Evolutionary conservation across 2,329 filamentous ascomycete species (phyloP).

Genomic region (Ophiocordyceps camponoti-saundersi): DNA sequence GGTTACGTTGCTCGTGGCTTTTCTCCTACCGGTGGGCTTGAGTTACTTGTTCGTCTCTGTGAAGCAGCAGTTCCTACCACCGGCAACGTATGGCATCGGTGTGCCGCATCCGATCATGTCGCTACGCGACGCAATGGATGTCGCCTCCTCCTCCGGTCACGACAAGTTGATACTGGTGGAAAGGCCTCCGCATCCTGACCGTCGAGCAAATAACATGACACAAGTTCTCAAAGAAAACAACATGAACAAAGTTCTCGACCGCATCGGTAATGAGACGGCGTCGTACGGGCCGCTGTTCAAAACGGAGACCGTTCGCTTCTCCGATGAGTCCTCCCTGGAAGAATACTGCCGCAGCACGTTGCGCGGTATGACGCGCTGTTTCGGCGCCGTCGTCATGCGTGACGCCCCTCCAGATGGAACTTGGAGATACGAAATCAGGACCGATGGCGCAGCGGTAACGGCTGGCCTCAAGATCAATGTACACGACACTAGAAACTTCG

Average conservation of each 20-base stretch:
- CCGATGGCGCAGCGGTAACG: constrained; percentile 46
- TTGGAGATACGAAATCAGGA: constrained; percentile 80
- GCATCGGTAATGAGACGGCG: constrained; percentile 39
- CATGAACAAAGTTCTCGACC: constrained; percentile 54
- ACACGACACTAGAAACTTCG: constrained; percentile 50
- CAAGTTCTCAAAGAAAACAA: too few species aligned
- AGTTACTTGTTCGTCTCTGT: constrained; percentile 50
- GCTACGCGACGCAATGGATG: constrained; percentile 44
- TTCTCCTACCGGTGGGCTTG: constrained; percentile 41
- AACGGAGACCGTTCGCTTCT: constrained; percentile 35
- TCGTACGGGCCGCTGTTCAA: constrained; percentile 34
- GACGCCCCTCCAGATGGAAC: constrained; percentile 56
- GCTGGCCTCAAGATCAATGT: constrained; percentile 48
- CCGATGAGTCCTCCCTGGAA: constrained; percentile 38
- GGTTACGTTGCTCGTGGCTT: constrained; percentile 36
- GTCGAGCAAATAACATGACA: too few species aligned
- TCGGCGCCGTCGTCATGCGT: constrained; percentile 56
- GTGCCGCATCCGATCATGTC: constrained; percentile 40
- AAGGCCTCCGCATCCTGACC: constrained; percentile 18
- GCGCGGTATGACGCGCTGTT: constrained; percentile 53
- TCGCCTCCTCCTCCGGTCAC: constrained; percentile 36
- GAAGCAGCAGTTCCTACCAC: constrained; percentile 68
- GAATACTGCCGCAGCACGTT: constrained; percentile 46
- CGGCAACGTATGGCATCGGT: constrained; percentile 59
- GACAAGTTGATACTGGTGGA: constrained; percentile 63